These are phyloP conservation scores for Puccinia triticina DNA, from an alignment of 1,284 basidiomycete genomes.

Conservation along the genomic window DNA sequence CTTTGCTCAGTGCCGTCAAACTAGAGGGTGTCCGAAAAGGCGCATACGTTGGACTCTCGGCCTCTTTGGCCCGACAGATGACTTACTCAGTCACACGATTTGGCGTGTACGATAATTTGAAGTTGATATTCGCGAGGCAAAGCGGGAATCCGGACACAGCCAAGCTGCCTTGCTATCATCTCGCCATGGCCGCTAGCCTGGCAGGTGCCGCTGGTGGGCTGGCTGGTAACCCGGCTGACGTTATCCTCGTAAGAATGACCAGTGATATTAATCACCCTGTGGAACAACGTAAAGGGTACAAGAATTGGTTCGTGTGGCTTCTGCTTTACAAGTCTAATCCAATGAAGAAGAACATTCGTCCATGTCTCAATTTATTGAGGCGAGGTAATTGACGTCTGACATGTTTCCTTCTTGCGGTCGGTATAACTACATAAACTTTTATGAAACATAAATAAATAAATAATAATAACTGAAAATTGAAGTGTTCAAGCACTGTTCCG, in stretches of 20 bases:
- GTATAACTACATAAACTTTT: background rate
- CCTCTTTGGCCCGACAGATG: slow-evolving; percentile 89
- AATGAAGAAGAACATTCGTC: background rate
- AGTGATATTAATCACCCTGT: slow-evolving; percentile 46
- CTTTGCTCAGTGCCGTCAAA: slow-evolving; percentile 23
- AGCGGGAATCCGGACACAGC: slow-evolving; percentile 4
- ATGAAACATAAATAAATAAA: background rate
- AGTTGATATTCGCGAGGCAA: slow-evolving; percentile 67
- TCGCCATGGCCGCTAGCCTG: slow-evolving; percentile 38
- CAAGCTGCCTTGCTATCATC: slow-evolving; percentile 26
- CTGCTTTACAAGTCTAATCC: background rate
- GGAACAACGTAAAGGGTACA: slow-evolving; percentile 43
- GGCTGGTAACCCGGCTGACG: slow-evolving; percentile 51
- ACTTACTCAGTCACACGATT: slow-evolving; percentile 88
- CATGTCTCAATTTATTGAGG: no score
- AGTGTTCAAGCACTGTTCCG: slow-evolving; percentile 61
- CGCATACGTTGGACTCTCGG: slow-evolving; percentile 81
- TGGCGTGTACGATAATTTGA: slow-evolving; percentile 89
- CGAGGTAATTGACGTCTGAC: background rate
- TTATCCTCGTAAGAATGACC: slow-evolving; percentile 51
- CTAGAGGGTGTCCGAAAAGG: slow-evolving; percentile 64
- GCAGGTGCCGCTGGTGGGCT: slow-evolving; percentile 50
- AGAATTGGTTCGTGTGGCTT: slow-evolving; percentile 36
- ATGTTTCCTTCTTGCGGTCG: background rate
- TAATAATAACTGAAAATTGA: background rate